Percentiles rank a stretch among this genome's conserved stretches.
Conservation (phyloP, 345 rosid genomes). For the Hibiscus mutabilis region DNA sequence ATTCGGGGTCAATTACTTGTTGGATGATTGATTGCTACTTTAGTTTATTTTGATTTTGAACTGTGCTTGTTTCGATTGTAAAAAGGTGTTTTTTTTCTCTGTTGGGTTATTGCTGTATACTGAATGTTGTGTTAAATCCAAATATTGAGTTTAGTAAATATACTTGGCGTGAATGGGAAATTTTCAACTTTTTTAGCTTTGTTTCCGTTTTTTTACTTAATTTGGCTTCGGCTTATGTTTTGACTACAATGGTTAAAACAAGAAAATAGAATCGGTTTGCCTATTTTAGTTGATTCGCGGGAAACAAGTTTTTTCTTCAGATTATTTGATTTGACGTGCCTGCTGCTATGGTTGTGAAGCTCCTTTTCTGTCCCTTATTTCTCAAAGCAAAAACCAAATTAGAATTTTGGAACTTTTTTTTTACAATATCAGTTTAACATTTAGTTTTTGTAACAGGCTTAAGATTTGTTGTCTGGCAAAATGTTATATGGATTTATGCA, state of each 20-base stretch:
- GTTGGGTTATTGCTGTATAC: not conserved
- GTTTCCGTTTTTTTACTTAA: not conserved
- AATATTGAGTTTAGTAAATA: not conserved
- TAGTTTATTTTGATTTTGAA: not conserved
- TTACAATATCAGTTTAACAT: not conserved
- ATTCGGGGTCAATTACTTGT: not conserved
- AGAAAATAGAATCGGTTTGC: not conserved
- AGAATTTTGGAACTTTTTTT: not conserved
- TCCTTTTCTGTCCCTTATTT: not conserved
- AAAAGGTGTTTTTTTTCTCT: not conserved
- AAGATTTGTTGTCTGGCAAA: not conserved
- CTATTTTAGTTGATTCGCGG: not conserved
- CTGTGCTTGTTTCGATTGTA: not conserved
- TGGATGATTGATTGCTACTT: not conserved
- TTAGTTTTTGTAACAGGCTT: not conserved
- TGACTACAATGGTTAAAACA: not conserved
- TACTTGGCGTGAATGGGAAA: not conserved
- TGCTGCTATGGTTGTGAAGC: not conserved
- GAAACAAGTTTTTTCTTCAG: not conserved
- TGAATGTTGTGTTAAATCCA: not conserved
- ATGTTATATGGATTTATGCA: not conserved
- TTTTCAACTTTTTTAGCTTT: not conserved
- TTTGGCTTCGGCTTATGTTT: not conserved
- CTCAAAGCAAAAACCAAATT: not conserved
- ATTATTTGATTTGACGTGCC: not conserved